Evolutionary conservation across 2,329 filamentous ascomycete genomes (phyloP).

Genomic region (Immersiporthe knoxdaviesiana): DNA sequence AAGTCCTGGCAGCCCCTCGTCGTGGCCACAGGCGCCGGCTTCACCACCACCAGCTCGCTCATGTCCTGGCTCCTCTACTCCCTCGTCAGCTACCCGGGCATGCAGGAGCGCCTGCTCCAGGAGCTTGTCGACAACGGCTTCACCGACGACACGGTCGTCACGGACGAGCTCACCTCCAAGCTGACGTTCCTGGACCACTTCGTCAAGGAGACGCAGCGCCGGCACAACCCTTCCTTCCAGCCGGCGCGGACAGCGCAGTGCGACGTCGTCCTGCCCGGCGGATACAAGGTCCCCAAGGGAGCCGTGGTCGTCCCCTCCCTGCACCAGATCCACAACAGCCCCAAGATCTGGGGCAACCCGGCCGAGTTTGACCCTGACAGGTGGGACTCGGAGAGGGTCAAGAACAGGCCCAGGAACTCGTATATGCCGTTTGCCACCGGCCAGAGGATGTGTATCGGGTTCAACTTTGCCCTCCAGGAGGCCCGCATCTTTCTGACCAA

Average conservation of each 20-base stretch:
- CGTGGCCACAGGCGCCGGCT: slow-evolving; percentile 60
- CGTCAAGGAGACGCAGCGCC: slow-evolving; percentile 63
- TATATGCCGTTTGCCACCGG: slow-evolving; percentile 65
- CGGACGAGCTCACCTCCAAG: slow-evolving; percentile 50
- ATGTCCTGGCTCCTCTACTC: slow-evolving; percentile 62
- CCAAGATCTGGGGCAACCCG: slow-evolving; percentile 61
- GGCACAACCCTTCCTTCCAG: slow-evolving; percentile 65
- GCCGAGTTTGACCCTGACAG: slow-evolving; percentile 61
- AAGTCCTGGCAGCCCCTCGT: slow-evolving; percentile 47
- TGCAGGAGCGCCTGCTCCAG: slow-evolving; percentile 61
- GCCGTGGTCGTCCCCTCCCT: slow-evolving; percentile 57
- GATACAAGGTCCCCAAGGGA: slow-evolving; percentile 58
- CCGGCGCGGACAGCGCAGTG: slow-evolving; percentile 59
- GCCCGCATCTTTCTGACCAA: slow-evolving; percentile 62
- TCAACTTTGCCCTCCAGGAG: slow-evolving; percentile 66
- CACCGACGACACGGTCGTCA: slow-evolving; percentile 47
- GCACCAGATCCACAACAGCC: slow-evolving; percentile 58
- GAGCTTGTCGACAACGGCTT: slow-evolving; percentile 57
- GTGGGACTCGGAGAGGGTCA: slow-evolving; percentile 59
- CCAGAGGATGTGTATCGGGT: slow-evolving; percentile 62
- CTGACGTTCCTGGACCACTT: slow-evolving; percentile 59
- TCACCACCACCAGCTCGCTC: slow-evolving; percentile 62
- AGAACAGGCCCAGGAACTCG: slow-evolving; percentile 52
- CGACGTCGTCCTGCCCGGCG: slow-evolving; percentile 62
- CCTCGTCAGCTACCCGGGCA: slow-evolving; percentile 55